Evolutionary conservation across 306 rosid genomes (phyloP).

Genomic region (Cicer judaicum): DNA sequence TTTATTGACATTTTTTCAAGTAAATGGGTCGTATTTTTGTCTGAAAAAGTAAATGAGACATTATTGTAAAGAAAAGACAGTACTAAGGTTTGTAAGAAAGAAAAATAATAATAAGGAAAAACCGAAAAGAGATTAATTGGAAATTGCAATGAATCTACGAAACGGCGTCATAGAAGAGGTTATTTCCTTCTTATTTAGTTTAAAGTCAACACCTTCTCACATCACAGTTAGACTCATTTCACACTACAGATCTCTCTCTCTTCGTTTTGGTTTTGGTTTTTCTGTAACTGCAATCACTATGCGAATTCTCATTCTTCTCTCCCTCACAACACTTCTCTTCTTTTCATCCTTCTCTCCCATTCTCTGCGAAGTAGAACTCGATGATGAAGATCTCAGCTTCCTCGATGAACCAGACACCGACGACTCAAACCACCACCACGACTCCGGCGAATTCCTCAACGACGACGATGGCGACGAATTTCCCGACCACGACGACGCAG

Average conservation of each 20-base stretch:
- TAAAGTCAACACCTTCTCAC: constrained; percentile 38
- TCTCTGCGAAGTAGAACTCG: constrained; percentile 57
- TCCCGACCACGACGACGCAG: constrained; percentile 63
- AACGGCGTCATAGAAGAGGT: constrained; percentile 25
- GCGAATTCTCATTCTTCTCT: constrained; percentile 60
- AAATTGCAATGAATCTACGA: neutral
- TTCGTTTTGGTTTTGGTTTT: neutral
- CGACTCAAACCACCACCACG: constrained; percentile 22
- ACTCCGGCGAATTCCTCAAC: constrained; percentile 49
- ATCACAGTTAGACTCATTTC: neutral
- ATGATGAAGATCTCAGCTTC: constrained; percentile 92
- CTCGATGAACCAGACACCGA: constrained; percentile 70
- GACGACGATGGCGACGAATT: constrained; percentile 63
- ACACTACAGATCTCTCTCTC: constrained; percentile 16
- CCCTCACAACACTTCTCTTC: constrained; percentile 66
- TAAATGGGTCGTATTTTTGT: no score
- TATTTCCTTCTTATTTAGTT: neutral
- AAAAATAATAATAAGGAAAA: no score
- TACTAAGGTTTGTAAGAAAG: no score
- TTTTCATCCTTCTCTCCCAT: constrained; percentile 60
- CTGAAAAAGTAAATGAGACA: no score
- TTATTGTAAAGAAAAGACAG: no score
- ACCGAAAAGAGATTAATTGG: no score
- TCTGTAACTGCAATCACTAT: constrained; percentile 43
- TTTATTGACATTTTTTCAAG: no score